Base-by-base conservation (phyloP, 2,329 filamentous ascomycete species). In the Didymella sp. region DNA sequence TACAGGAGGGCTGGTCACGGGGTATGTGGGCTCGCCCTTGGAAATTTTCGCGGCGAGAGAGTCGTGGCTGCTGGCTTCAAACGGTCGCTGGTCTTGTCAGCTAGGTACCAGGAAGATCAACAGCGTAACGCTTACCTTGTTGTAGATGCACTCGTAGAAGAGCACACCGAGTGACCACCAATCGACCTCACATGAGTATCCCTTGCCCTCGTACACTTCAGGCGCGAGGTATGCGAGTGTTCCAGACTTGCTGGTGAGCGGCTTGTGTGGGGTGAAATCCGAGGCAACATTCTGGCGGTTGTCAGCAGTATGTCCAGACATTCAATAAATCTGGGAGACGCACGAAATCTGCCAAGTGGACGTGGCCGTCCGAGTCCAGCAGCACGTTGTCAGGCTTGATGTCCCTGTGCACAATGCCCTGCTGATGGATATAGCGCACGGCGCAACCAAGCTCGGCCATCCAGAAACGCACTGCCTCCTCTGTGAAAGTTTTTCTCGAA, bases 61-160 rank as follows among this genome's bases (percentile, higher is more conserved):
- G 52, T 91, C 88, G 73, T 97, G 92, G 44, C 88, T 93, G 67
- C 88, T 91, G 50, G 92, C 94, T 72, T 97, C 92, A 64, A 98
- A 99, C 21, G 95, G 95, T 68, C 95, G 87, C 91, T 96, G 71
- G 21, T 1, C 6, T 31, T 3, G 54, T 61, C 41, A 64, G 49
- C 45, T 44, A 37, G 19, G 40, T 12, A 6, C 4, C 27, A n/a
- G 11, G 25, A 7, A 4, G 2, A 1, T 2, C 3, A 4, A 6
- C 8, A 6, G 3, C 8, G 4, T 24, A 15, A 13, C 9, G 40
- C 82, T 49, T 78, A 92, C 92, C 88, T 96, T 98, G 80, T 96
- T 96, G 80, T 98, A 99, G 64, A 99, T 97, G 83, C 95, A 98
- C 77, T 99, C 95, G 77, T 97, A 99, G 76, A 98, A 98, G n/a